Conservation (phyloP, 2,329 filamentous ascomycete genomes). For the Aotearoamyces nothofagi region DNA sequence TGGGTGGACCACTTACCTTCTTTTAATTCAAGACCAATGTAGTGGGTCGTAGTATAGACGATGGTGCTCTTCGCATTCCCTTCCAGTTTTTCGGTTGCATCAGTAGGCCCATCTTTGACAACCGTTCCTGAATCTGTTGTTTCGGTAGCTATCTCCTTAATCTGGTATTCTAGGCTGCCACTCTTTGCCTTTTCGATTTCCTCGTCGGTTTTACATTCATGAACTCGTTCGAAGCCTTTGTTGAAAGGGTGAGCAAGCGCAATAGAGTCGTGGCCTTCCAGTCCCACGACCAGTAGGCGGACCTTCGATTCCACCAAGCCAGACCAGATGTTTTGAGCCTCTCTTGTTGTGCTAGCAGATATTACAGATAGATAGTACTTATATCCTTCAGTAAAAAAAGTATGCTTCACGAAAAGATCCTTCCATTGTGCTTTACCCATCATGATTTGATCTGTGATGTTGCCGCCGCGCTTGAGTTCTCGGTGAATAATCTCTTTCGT, state of each 20-base stretch:
- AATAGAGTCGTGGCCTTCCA: conserved; percentile 70
- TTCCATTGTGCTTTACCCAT: conserved; percentile 66
- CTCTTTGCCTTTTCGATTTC: conserved; percentile 46
- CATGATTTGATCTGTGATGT: conserved; percentile 70
- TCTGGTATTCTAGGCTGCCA: conserved; percentile 45
- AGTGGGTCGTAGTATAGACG: conserved; percentile 84
- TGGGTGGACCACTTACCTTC: conserved; percentile 46
- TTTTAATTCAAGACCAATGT: conserved; percentile 73
- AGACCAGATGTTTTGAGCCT: conserved; percentile 75
- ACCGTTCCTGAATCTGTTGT: conserved; percentile 23
- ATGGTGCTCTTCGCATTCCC: conserved; percentile 14
- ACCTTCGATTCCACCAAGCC: conserved; percentile 91
- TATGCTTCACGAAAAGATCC: conserved; percentile 77
- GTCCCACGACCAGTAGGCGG: conserved; percentile 64
- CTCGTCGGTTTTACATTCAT: conserved; percentile 48
- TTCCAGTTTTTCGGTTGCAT: conserved; percentile 22
- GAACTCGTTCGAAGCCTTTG: conserved; percentile 77
- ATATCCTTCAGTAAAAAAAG: conserved; percentile 84
- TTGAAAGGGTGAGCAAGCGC: conserved; percentile 80
- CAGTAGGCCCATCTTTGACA: conserved; percentile 22
- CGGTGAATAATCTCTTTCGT: conserved; percentile 72
- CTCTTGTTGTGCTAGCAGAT: conserved; percentile 67
- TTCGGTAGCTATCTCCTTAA: conserved; percentile 18
- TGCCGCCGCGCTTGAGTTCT: conserved; percentile 64
- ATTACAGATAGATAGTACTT: conserved; percentile 92